Conservation (phyloP, 495 filamentous ascomycete genomes). For the Elasticomyces elasticus region DNA sequence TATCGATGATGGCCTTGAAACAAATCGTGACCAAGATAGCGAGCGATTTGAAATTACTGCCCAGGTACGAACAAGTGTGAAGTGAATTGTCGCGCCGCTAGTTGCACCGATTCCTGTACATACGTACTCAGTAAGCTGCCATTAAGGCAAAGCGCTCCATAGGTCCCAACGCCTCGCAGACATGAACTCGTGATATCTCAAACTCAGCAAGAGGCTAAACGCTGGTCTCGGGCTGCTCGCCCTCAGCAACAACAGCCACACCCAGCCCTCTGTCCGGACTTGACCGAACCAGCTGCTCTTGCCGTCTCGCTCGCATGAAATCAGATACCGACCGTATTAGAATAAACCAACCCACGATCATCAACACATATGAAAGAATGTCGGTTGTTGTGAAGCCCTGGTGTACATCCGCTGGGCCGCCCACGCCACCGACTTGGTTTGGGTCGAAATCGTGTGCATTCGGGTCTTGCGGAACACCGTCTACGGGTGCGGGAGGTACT, state of each 20-base stretch:
- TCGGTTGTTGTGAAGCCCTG: constrained; percentile 58
- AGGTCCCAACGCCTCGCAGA: constrained; percentile 3
- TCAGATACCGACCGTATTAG: constrained; percentile 82
- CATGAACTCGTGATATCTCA: constrained; percentile 4
- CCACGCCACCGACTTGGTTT: constrained; percentile 43
- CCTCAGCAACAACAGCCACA: constrained; percentile 79
- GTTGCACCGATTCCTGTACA: too few relatives aligned
- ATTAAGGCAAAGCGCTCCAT: neutral
- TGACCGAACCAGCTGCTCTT: constrained; percentile 86
- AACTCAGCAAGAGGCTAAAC: constrained; percentile 35
- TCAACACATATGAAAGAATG: constrained; percentile 84
- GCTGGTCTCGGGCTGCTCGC: constrained; percentile 70
- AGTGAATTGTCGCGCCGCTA: too few relatives aligned
- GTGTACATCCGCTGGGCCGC: constrained; percentile 25
- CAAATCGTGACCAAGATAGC: too few relatives aligned
- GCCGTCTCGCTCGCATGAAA: constrained; percentile 73
- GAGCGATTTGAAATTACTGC: too few relatives aligned
- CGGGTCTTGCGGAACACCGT: constrained; percentile 64
- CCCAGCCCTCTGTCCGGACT: constrained; percentile 85
- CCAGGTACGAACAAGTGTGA: too few relatives aligned
- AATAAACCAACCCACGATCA: constrained; percentile 98
- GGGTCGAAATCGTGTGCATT: constrained; percentile 86
- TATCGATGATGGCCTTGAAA: too few relatives aligned
- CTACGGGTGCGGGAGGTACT: constrained; percentile 43
- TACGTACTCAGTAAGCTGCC: neutral